Evolutionary conservation across 2,329 filamentous ascomycete species (phyloP), one percentile per base, ranked within the genome.

Genomic region (Fusarium dlaminii): DNA sequence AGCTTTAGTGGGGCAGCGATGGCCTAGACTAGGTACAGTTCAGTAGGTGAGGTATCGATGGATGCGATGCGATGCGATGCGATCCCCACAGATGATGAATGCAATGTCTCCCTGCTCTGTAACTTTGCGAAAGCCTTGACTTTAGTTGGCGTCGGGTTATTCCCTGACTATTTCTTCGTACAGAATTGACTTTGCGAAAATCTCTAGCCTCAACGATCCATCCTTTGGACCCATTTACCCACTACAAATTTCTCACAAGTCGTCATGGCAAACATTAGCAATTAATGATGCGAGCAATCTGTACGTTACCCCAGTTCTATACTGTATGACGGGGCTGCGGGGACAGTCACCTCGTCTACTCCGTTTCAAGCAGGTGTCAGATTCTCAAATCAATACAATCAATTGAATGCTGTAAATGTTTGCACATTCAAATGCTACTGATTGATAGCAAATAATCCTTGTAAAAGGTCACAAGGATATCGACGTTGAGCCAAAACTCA

Each of bases 1-100:
- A 72, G 68, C 63, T 72, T 51, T 63, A 60, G 69, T 72, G 69
- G 69, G 69, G 68, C 68, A 52, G 20, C 13, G 8, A 48, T 22
- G 59, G 46, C 49, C 43, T 36, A 39, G 52, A 27, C 61, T 49
- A 63, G 64, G 63, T 39, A 39, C 42, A 46, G 59, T 51, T 32
- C 43, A 43, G 65, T 51, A 59, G 51, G 55, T 48, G 40, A 67
- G 56, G 62, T 49, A 51, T 48, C 42, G 17, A 46, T 55, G 34
- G 32, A 37, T 64, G 56, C 48, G 32, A 64, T 63, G 37, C 62
- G 57, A 49, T 32, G 29, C 29, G 32, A 66, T 63, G 62, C 39
- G 39, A 57, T 57, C 54, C 54, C 30, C 46, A 45, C 34, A 40
- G 27, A 48, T 27, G n/a, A 58, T 49, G 55, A 40, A 70, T 42